Evolutionary conservation across 176 grass and related monocot species (phyloP).

Genomic region (Stipa capillata): DNA sequence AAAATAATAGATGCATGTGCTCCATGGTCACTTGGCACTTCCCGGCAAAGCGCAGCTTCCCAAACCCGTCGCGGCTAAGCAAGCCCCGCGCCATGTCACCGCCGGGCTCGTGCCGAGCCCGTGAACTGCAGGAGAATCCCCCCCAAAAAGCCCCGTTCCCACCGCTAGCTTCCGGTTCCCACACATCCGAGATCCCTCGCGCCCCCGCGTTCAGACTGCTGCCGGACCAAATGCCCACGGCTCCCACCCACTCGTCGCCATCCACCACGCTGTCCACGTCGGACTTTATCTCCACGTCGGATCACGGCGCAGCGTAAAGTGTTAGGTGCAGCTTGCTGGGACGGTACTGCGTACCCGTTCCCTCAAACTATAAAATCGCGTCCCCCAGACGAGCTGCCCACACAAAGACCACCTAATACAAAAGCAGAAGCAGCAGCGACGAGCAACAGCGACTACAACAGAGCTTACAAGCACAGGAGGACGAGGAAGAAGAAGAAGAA

Average conservation of each 20-base stretch:
- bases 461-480: neutral
- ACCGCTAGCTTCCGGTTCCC: neutral
- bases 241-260: neutral
- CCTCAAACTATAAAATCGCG: slow-evolving; percentile 20
- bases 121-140: slow-evolving; percentile 22
- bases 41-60: neutral
- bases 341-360: neutral
- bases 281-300: neutral
- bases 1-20: no score
- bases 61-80: neutral
- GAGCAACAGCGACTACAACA: neutral
- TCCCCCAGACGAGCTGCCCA: neutral
- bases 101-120: neutral
- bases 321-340: neutral
- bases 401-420: neutral
- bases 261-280: slow-evolving; percentile 31
- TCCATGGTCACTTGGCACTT: no score
- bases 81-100: neutral
- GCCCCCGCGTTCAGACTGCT: slow-evolving; percentile 36
- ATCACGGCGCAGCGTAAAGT: neutral
- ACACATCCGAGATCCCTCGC: neutral
- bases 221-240: neutral
- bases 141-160: slow-evolving; percentile 40
- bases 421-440: neutral
- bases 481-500: neutral